phyloP scores from a whole-genome alignment of 345 rosid species.

The Kernera saxatilis region DNA sequence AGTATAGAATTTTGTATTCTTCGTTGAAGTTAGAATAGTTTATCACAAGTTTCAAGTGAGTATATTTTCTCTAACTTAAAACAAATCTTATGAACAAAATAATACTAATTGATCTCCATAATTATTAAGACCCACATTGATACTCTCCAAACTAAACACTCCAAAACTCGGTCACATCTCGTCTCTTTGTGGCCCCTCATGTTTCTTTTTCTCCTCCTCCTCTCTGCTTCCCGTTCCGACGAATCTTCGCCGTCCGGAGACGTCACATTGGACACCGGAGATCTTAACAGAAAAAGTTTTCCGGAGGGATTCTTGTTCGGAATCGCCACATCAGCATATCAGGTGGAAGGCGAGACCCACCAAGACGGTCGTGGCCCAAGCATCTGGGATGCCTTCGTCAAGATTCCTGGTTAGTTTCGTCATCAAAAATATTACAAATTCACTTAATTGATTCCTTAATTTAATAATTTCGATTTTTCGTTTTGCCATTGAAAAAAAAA shows the following conservation, averaged over 20 bases:
- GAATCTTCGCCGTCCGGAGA: conserved; percentile 23
- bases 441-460: neutral
- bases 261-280: conserved; percentile 46
- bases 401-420: conserved; percentile 85
- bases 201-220: conserved; percentile 11
- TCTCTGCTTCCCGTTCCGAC: conserved; percentile 1
- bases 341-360: conserved; percentile 91
- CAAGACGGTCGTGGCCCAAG: conserved; percentile 97
- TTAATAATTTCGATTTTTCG: too few relatives aligned
- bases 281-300: conserved; percentile 46
- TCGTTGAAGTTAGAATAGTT: too few relatives aligned
- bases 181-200: neutral
- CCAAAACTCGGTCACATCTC: conserved; percentile 4
- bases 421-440: neutral
- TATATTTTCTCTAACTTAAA: too few relatives aligned
- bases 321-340: conserved; percentile 88
- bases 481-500: too few relatives aligned
- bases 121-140: neutral
- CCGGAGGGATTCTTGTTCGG: conserved; percentile 68
- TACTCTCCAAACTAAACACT: neutral
- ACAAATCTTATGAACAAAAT: neutral
- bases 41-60: neutral
- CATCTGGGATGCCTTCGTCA: conserved; percentile 88
- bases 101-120: neutral
- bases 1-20: too few relatives aligned